Base-by-base conservation (phyloP, 2,329 filamentous ascomycete genomes). In the Malbranchea zuffiana region DNA sequence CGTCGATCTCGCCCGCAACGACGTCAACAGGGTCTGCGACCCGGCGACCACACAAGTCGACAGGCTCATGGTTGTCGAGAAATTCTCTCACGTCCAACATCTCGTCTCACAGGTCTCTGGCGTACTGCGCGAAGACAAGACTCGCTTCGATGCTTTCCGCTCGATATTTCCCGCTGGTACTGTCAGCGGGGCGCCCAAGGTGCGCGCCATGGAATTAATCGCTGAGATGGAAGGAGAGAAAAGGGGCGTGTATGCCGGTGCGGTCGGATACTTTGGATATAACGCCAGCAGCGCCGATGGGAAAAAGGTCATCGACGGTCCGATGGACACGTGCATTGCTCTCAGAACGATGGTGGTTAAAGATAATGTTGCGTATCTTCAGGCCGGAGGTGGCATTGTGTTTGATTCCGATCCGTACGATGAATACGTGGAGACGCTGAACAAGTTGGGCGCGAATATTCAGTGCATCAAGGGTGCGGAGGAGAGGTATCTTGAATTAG, bases 91-190 rank as follows among this genome's bases (percentile, higher is more conserved):
- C 61, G 90, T 98, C 18, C 90, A 96, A 69, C 90, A 98, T 61
- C 74, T 98, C 12, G 87, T 94, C 3, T 94, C 85, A 1, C 87
- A 98, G 60, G 90, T 98, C 0, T 94, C 85, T 1, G 88, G 90
- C 29, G 72, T 90, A n/a, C 65, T 96, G 47, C 74, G 90, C 30
- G 69, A 74, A 4, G 87, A 72, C 25, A 86, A 86, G 68, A 88
- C 85, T 19, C 75, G 90, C 41, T 98, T 94, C 62, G 88, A 96
- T 55, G 90, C 90, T 6, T 93, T 98, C 66, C 75, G 88, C 25
- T 87, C 82, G 47, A 95, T 98, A 51, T 98, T 98, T 67, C 90
- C 90, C 0, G 90, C 90, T 3, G 90, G 90, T 39, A 98, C 90
- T 0, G 88, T 96, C 19, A 90, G 82, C 12, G 90, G 90, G 3